These are phyloP conservation scores for Phytophthora brassicae DNA, from an alignment of 352 stramenopile genomes.

Conservation along the genomic window DNA sequence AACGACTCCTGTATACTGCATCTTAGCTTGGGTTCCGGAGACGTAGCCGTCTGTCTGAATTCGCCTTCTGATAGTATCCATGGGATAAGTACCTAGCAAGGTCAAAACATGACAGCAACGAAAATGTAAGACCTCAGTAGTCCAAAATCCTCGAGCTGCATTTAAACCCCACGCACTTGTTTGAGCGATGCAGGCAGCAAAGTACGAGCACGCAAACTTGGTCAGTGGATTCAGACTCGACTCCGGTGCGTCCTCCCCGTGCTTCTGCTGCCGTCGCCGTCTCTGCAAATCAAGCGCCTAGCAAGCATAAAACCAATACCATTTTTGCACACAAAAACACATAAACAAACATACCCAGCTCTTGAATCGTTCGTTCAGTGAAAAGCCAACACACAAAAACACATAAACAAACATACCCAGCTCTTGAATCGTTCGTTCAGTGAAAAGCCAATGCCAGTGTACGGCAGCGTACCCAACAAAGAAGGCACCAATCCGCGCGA, in stretches of 20 bases:
- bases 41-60: constrained; percentile 87
- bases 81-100: constrained; percentile 70
- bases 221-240: constrained; percentile 62
- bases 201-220: constrained; percentile 86
- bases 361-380: constrained; percentile 85
- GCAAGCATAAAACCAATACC: neutral
- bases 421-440: constrained; percentile 86
- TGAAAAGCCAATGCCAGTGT: constrained; percentile 85
- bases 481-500: constrained; percentile 72
- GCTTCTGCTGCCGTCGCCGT: constrained; percentile 32
- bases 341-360: constrained; percentile 46
- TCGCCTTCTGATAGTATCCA: constrained; percentile 83
- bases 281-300: constrained; percentile 57
- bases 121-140: too few relatives aligned
- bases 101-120: constrained; percentile 3
- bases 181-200: constrained; percentile 83
- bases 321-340: neutral
- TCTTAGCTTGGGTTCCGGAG: constrained; percentile 37
- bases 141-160: neutral
- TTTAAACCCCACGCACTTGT: constrained; percentile 47
- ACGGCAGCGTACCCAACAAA: constrained; percentile 79
- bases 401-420: too few relatives aligned
- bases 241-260: constrained; percentile 24
- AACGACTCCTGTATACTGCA: constrained; percentile 69
- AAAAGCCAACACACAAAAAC: constrained; percentile 87